Evolutionary conservation across 2,329 filamentous ascomycete species (phyloP).

Genomic region (Alternaria triticimaculans): DNA sequence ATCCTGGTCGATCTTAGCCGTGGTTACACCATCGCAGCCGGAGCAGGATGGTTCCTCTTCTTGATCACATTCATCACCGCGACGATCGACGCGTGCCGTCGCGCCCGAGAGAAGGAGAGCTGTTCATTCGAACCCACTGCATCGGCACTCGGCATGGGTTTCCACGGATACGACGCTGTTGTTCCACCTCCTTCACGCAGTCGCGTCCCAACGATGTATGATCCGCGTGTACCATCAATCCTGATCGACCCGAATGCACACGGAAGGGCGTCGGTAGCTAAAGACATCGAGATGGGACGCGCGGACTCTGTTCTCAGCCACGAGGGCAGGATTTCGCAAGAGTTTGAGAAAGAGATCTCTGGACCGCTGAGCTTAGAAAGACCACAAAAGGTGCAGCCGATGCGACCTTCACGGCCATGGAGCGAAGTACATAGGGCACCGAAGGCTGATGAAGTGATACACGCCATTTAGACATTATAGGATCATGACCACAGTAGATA

Average conservation of each 20-base stretch:
- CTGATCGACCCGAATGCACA: constrained; percentile 24
- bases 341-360: constrained; percentile 17
- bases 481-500: background rate
- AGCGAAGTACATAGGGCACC: constrained; percentile 27
- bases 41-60: constrained; percentile 24
- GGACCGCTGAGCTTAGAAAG: constrained; percentile 28
- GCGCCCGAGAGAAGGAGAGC: constrained; percentile 21
- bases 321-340: constrained; percentile 4
- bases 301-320: constrained; percentile 26
- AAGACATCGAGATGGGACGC: constrained; percentile 16
- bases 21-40: constrained; percentile 25
- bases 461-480: constrained; percentile 10
- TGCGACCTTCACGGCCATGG: constrained; percentile 37
- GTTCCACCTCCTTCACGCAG: constrained; percentile 16
- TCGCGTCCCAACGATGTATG: constrained; percentile 34
- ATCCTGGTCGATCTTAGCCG: constrained; percentile 31
- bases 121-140: constrained; percentile 42
- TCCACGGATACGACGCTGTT: constrained; percentile 28
- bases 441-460: constrained; percentile 7
- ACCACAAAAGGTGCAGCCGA: constrained; percentile 19
- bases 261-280: constrained; percentile 13
- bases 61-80: constrained; percentile 23
- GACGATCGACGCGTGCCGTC: constrained; percentile 22
- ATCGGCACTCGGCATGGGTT: constrained; percentile 36
- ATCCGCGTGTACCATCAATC: constrained; percentile 23